These are phyloP conservation scores for Bimuria novae-zelandiae DNA, from an alignment of 2,329 filamentous ascomycete species.

Conservation along the genomic window DNA sequence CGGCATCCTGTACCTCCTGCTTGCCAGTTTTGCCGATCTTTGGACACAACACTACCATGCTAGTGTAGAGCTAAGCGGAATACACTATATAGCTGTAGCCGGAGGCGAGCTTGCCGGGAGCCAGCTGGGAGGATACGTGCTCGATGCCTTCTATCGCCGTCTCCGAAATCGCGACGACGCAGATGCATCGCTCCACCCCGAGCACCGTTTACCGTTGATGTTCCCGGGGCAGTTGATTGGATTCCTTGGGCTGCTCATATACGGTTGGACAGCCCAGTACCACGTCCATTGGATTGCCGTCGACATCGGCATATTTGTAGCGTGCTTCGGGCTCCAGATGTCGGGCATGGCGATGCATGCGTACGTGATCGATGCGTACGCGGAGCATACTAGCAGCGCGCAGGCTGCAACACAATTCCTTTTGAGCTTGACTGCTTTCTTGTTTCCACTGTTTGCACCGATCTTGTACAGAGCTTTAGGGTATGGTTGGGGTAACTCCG, in stretches of 20 bases:
- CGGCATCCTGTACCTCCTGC: conserved; percentile 42
- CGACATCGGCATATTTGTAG: conserved; percentile 54
- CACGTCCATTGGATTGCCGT: conserved; percentile 43
- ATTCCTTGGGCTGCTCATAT: conserved; percentile 27
- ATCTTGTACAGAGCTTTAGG: conserved; percentile 42
- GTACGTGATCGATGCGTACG: conserved; percentile 66
- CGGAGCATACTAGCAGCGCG: conserved; percentile 40
- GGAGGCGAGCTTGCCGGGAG: conserved; percentile 64
- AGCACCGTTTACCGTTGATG: conserved; percentile 31
- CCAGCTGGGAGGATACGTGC: conserved; percentile 56
- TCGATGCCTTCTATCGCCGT: conserved; percentile 59
- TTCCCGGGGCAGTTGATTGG: conserved; percentile 27
- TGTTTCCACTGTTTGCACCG: conserved; percentile 46
- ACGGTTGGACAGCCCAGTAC: conserved; percentile 33
- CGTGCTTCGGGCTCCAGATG: conserved; percentile 44
- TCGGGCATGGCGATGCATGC: conserved; percentile 53
- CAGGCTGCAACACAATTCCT: conserved; percentile 26
- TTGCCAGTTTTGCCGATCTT: conserved; percentile 33
- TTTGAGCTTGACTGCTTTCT: conserved; percentile 26
- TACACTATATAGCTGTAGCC: conserved; percentile 29
- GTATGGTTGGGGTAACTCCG: conserved; percentile 45
- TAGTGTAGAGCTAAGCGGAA: conserved; percentile 25
- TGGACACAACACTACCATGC: conserved; percentile 28
- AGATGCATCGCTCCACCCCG: conserved; percentile 33
- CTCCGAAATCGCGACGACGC: conserved; percentile 50